These are phyloP conservation scores for Lentithecium fluviatile DNA, from an alignment of 495 filamentous ascomycete genomes.

Conservation along the genomic window DNA sequence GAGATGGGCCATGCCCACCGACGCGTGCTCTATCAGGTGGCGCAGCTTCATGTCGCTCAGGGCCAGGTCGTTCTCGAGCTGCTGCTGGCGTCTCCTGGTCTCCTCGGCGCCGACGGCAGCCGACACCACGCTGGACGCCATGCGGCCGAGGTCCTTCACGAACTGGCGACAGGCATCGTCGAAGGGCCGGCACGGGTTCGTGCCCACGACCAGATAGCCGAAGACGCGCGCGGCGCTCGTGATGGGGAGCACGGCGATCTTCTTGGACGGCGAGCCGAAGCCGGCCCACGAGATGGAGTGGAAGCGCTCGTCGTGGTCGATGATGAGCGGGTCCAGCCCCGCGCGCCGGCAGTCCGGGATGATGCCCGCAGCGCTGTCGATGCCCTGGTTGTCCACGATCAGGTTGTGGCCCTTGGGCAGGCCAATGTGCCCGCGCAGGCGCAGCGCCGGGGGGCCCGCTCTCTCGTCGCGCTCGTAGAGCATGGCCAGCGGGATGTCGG, in stretches of 20 bases:
- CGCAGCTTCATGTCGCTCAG: slow-evolving; percentile 25
- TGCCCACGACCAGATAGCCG: slow-evolving; percentile 23
- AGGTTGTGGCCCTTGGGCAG: slow-evolving; percentile 24
- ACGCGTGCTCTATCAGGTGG: slow-evolving; percentile 29
- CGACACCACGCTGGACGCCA: slow-evolving; percentile 18
- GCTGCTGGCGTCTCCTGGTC: slow-evolving; percentile 8
- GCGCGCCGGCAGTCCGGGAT: slow-evolving; percentile 21
- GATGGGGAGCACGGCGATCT: slow-evolving; percentile 22
- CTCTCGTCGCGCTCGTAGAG: slow-evolving; percentile 25
- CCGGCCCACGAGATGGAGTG: slow-evolving; percentile 18
- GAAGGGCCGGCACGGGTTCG: slow-evolving; percentile 18
- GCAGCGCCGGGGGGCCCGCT: background rate
- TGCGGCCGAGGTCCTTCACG: slow-evolving; percentile 14
- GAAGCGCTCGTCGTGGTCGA: slow-evolving; percentile 27
- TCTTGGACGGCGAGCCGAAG: slow-evolving; percentile 16
- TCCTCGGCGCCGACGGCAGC: slow-evolving; percentile 11
- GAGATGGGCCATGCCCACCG: slow-evolving; percentile 25
- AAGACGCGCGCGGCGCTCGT: slow-evolving; percentile 13
- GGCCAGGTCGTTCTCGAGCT: slow-evolving; percentile 16
- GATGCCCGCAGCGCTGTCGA: slow-evolving; percentile 14
- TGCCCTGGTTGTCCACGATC: slow-evolving; percentile 15
- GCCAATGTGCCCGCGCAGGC: slow-evolving; percentile 21
- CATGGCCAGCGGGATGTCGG: slow-evolving; percentile 35
- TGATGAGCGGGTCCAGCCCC: background rate
- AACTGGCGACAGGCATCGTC: slow-evolving; percentile 19